Conservation (phyloP, 83 land plant species). For the Picea abies region DNA sequence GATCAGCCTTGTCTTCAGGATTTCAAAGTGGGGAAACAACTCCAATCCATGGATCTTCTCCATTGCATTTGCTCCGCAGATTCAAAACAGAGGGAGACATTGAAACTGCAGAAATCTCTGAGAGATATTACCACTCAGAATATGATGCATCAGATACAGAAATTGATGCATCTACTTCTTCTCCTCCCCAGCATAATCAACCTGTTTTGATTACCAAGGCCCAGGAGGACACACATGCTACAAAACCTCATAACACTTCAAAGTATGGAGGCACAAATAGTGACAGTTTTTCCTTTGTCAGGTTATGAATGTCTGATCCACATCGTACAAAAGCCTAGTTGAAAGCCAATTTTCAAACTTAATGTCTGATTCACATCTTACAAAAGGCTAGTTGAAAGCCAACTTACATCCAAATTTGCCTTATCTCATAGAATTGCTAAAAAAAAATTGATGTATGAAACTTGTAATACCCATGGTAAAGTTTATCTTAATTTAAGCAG, state of each 20-base stretch:
- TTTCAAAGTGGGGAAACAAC: conserved; percentile 27
- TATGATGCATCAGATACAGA: background rate
- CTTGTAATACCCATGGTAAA: too few species aligned
- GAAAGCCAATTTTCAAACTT: too few species aligned
- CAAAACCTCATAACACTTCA: background rate
- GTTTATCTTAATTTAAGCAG: too few species aligned
- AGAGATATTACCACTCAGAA: background rate
- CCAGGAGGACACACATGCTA: background rate
- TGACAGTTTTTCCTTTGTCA: too few species aligned
- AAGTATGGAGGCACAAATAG: too few species aligned
- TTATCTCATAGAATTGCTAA: too few species aligned
- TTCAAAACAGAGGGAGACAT: background rate
- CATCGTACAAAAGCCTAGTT: too few species aligned
- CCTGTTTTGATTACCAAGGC: background rate
- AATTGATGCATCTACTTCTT: background rate
- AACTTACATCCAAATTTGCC: too few species aligned
- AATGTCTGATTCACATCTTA: too few species aligned
- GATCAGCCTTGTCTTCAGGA: background rate
- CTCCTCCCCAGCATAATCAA: background rate
- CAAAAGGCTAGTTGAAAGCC: too few species aligned
- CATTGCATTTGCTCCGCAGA: conserved; percentile 34
- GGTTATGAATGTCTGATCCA: too few species aligned
- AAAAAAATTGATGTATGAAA: too few species aligned
- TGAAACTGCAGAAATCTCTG: background rate
- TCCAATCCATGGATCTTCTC: conserved; percentile 32